These are phyloP conservation scores for Wickerhamiella siamensis DNA, from an alignment of 805 yeast genomes.

Conservation along the genomic window DNA sequence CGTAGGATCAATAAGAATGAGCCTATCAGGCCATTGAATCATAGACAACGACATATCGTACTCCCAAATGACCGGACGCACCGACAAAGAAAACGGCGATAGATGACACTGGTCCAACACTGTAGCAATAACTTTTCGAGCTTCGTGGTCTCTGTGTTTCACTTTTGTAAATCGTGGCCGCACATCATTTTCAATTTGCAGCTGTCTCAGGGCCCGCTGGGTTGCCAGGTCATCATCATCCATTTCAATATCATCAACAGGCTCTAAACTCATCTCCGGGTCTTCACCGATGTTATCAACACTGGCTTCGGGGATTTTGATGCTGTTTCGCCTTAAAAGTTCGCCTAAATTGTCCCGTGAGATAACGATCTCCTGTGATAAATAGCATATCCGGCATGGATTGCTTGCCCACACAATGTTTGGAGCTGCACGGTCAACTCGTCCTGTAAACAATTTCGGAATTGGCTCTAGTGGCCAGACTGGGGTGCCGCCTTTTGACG, in stretches of 20 bases:
- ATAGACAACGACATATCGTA: constrained; percentile 55
- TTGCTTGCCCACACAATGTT: constrained; percentile 52
- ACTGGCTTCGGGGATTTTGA: constrained; percentile 18
- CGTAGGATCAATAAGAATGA: constrained; percentile 54
- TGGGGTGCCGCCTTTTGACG: constrained; percentile 42
- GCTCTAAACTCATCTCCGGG: background rate
- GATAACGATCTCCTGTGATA: constrained; percentile 71
- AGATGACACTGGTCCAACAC: constrained; percentile 75
- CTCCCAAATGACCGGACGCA: constrained; percentile 55
- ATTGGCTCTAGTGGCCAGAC: constrained; percentile 62
- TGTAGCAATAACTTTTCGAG: constrained; percentile 53
- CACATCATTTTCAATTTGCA: background rate
- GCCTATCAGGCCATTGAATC: constrained; percentile 59
- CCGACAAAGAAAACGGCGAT: constrained; percentile 55
- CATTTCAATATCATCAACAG: background rate
- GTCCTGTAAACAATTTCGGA: constrained; percentile 55
- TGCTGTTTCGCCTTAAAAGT: constrained; percentile 56
- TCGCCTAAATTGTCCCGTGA: constrained; percentile 59
- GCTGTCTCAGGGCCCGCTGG: background rate
- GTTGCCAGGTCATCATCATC: constrained; percentile 2
- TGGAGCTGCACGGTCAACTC: constrained; percentile 44
- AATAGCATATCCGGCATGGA: constrained; percentile 63
- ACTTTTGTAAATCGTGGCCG: background rate
- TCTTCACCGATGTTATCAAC: background rate
- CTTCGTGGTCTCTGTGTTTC: constrained; percentile 21